Base-by-base conservation (phyloP, 2,329 filamentous ascomycete species). In the Calonectria henricotiae region DNA sequence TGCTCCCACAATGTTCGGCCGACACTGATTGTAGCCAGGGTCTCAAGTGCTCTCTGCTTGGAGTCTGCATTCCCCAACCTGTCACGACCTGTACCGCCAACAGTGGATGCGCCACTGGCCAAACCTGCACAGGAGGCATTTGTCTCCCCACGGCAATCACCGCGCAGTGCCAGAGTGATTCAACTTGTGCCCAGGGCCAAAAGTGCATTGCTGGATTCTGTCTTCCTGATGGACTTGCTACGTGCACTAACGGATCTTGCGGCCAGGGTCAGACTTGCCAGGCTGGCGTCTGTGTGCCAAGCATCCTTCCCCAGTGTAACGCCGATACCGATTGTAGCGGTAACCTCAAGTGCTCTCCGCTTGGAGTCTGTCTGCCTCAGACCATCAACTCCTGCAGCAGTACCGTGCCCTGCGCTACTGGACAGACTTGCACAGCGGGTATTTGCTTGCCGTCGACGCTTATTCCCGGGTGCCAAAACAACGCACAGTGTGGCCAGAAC, bases 241-340 rank as follows among this genome's bases (percentile, higher is more conserved):
- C 51, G 8, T 44, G 43, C n/a, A 35, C 62, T 32, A 23, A 37
- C 20, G 25, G 62, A 43, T 35, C 47, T 7, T 69, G 67, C 15
- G 35, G 35, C n/a, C 41, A 30, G 2, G 51, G 47, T 2, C 39
- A 64, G 11, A 49, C 61, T 6, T 68, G 66, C 6, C 39, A 32
- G 6, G 41, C n/a, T 1, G 66, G 66, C 11, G 67, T 65, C 4
- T 65, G 67, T 13, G 30, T 69, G 3, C 67, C 61, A 3, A 32
- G 23, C 4, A 47, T 43, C 8, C 32, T 67, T 2, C n/a, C 44
- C 11, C 27, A 20, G 9, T 67, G 65, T 35, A 15, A 11, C 11
- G 8, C 15, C 0, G n/a, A 67, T 37, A 35, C 25, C 4, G 20
- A 35, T n/a, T 67, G 65, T 6, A 23, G 20, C 7, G 9, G 17